These are phyloP conservation scores for Komagataella ulmi DNA, from an alignment of 805 yeast species.

Conservation along the genomic window DNA sequence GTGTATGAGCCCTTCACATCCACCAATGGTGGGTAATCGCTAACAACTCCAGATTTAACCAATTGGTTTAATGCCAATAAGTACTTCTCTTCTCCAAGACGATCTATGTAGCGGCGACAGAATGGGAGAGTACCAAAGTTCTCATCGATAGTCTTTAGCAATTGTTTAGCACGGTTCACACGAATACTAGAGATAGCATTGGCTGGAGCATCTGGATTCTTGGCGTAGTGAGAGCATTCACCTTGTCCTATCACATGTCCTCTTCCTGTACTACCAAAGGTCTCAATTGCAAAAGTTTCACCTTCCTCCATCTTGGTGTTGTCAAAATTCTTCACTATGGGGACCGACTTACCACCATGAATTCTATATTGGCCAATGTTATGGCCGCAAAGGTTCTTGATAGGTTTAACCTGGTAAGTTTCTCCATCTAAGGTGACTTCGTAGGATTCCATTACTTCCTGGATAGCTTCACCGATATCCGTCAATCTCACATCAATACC, in stretches of 20 bases:
- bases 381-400: slow-evolving; percentile 91
- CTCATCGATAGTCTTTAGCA: slow-evolving; percentile 57
- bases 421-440: slow-evolving; percentile 88
- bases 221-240: slow-evolving; percentile 89
- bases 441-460: slow-evolving; percentile 94
- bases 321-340: slow-evolving; percentile 89
- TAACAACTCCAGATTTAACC: slow-evolving; percentile 77
- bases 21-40: slow-evolving; percentile 86
- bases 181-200: slow-evolving; percentile 34
- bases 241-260: slow-evolving; percentile 83
- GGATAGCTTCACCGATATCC: slow-evolving; percentile 92
- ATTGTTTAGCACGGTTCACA: slow-evolving; percentile 52
- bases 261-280: slow-evolving; percentile 93
- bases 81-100: slow-evolving; percentile 86
- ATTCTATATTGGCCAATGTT: slow-evolving; percentile 73
- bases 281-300: slow-evolving; percentile 94
- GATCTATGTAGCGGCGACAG: slow-evolving; percentile 90
- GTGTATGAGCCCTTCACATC: slow-evolving; percentile 81
- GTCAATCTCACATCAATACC: slow-evolving; percentile 93
- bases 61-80: slow-evolving; percentile 74
- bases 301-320: slow-evolving; percentile 98
- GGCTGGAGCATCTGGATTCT: slow-evolving; percentile 32
- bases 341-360: slow-evolving; percentile 94
- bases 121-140: slow-evolving; percentile 93
- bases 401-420: slow-evolving; percentile 72